These are phyloP conservation scores for Stephanodiscus triporus DNA, from an alignment of 108 stramenopile species.

Conservation along the genomic window DNA sequence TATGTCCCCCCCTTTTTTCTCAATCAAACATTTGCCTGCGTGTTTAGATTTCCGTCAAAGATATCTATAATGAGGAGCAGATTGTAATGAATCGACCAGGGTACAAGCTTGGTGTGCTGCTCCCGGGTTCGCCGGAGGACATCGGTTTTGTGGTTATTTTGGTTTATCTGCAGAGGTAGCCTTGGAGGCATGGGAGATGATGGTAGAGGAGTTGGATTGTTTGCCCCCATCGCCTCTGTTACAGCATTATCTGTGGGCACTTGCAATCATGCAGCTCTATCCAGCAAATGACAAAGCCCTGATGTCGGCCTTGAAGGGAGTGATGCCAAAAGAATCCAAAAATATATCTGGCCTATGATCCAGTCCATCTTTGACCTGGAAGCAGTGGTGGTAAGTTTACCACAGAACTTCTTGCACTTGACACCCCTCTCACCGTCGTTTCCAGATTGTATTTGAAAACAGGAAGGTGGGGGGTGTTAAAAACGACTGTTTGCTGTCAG, in stretches of 20 bases:
- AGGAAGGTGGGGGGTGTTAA: neutral
- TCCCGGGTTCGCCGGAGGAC: neutral
- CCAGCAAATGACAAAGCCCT: conserved; percentile 13
- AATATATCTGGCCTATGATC: conserved; percentile 23
- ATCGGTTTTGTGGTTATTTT: conserved; percentile 9
- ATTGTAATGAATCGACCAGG: neutral
- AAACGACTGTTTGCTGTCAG: conserved; percentile 9
- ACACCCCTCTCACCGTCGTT: neutral
- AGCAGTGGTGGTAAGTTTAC: conserved; percentile 10
- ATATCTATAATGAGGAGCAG: neutral
- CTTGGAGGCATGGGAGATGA: conserved; percentile 11
- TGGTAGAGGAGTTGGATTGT: neutral
- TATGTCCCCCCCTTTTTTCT: too few relatives aligned
- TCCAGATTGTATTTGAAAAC: conserved; percentile 21
- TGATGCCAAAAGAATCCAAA: conserved; percentile 13
- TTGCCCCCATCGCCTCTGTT: neutral
- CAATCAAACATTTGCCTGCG: too few relatives aligned
- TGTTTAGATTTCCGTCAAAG: neutral
- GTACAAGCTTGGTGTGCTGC: neutral
- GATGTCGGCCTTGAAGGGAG: neutral
- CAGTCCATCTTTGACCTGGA: conserved; percentile 5
- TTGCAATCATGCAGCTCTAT: conserved; percentile 11
- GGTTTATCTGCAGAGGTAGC: conserved; percentile 7
- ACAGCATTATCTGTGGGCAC: conserved; percentile 16
- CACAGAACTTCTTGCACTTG: neutral